A percentile compares a stretch with the other conserved stretches of the same genome.
phyloP scores from a whole-genome alignment of 805 yeast genomes.

The Nakazawaea populi region DNA sequence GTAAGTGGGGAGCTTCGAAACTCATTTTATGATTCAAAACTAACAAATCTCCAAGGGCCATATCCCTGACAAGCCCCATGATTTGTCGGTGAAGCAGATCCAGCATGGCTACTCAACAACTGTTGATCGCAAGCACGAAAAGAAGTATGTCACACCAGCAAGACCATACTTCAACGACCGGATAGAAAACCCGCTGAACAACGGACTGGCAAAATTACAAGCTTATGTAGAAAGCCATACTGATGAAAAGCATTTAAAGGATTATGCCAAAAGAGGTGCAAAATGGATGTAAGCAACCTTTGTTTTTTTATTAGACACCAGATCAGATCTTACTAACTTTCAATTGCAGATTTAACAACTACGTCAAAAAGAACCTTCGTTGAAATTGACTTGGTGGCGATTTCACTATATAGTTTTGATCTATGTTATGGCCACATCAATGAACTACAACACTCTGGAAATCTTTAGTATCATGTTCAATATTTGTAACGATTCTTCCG shows the following conservation, averaged over 20 bases:
- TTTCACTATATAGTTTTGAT: not conserved
- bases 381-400: not conserved
- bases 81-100: slow-evolving; percentile 7
- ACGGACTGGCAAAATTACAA: slow-evolving; percentile 15
- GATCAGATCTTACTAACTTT: not conserved
- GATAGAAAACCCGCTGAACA: slow-evolving; percentile 4
- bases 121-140: slow-evolving; percentile 5
- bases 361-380: not conserved
- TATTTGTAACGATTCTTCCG: slow-evolving; percentile 83
- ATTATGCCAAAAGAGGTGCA: slow-evolving; percentile 10
- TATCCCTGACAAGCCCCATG: slow-evolving; percentile 9
- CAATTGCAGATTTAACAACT: not conserved
- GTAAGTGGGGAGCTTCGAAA: not conserved
- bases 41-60: not conserved
- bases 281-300: slow-evolving; percentile 9
- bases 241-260: slow-evolving; percentile 9
- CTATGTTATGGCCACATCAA: no score
- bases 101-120: slow-evolving; percentile 8
- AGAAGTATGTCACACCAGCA: not conserved
- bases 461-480: slow-evolving; percentile 56
- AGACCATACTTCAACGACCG: slow-evolving; percentile 4
- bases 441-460: slow-evolving; percentile 29
- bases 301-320: not conserved
- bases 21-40: not conserved
- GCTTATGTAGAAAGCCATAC: slow-evolving; percentile 9